Percentiles rank a stretch among this genome's conserved stretches.
phyloP scores from a whole-genome alignment of 73 alveolate species.

The Paramecium sonneborni region DNA sequence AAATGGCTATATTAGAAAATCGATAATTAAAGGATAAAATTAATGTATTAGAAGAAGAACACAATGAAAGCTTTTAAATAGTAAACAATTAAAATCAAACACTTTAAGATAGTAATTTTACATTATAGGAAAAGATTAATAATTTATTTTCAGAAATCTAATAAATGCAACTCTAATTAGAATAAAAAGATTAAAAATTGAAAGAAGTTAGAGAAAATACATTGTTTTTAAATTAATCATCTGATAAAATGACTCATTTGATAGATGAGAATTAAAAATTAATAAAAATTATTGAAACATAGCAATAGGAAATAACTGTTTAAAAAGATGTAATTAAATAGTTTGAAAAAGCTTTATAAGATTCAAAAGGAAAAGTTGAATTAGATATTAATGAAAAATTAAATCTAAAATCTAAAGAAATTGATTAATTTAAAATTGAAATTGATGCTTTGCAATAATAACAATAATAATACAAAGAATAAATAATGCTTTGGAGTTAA shows the following conservation, averaged over 20 bases:
- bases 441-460: neutral
- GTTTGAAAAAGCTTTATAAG: neutral
- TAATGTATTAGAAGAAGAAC: neutral
- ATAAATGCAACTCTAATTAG: neutral
- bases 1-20: conserved; percentile 4
- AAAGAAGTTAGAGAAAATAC: neutral
- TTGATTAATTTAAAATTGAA: neutral
- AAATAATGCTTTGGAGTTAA: neutral
- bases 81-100: neutral
- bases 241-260: neutral
- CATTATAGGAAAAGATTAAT: neutral
- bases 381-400: neutral
- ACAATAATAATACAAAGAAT: neutral
- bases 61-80: neutral
- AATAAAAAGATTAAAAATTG: neutral
- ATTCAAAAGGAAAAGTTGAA: neutral
- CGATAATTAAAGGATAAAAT: neutral
- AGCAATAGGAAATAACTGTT: neutral
- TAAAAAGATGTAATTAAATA: conserved; percentile 22
- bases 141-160: conserved; percentile 11
- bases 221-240: neutral
- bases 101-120: conserved; percentile 14
- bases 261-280: conserved; percentile 27
- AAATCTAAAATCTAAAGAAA: neutral
- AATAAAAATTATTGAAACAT: neutral